Base-by-base conservation (phyloP, 768 basidiomycete genomes). In the Gautieria morchelliformis region DNA sequence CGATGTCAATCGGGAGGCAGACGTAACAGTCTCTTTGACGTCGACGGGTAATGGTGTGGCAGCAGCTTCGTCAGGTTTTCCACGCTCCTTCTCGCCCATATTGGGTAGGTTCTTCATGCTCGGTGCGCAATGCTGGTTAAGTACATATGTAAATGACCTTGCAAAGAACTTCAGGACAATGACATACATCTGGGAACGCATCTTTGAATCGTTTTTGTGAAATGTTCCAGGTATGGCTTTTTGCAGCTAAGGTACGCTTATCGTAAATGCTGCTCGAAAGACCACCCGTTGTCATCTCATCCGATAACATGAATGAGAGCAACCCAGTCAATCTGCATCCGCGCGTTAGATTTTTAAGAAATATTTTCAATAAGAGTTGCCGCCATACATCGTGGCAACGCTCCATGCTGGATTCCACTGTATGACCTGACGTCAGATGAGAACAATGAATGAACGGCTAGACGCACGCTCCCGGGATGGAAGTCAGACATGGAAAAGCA, bases 401-500 rank as follows among this genome's bases (percentile, higher is more conserved):
- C 88, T 91, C 93, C 93, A 95, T 1, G 92, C 89, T 6, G 93
- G 93, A 69, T 93, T 93, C 93, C 92, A 93, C 88, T 92, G 17
- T 24, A 41, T 35, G 5, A 47, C 48, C 30, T 37, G 35, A 37
- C 35, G 14, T 37, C 35, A 37, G 35, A 37, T 37, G 35, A 37
- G 9, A 37, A 14, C 9, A 37, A 14, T 37, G 14, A 37, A 9
- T 37, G 10, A 10, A 37, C 4, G 9, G 4, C 10, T 2, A 10
- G 5, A 79, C 87, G 68, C 63, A 91, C 89, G 12, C 88, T 80
- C 60, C 89, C 90, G 0, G 92, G 90, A 66, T 93, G 92, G 66
- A 92, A 93, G 70, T 93, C 91, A 4, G 91, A 93, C 93, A 98
- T 96, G 22, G 92, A 95, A 73, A 96, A 95, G 68, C 94, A 97